Evolutionary conservation across 1,284 basidiomycete species (phyloP).

Genomic region (Heterobasidion irregulare): DNA sequence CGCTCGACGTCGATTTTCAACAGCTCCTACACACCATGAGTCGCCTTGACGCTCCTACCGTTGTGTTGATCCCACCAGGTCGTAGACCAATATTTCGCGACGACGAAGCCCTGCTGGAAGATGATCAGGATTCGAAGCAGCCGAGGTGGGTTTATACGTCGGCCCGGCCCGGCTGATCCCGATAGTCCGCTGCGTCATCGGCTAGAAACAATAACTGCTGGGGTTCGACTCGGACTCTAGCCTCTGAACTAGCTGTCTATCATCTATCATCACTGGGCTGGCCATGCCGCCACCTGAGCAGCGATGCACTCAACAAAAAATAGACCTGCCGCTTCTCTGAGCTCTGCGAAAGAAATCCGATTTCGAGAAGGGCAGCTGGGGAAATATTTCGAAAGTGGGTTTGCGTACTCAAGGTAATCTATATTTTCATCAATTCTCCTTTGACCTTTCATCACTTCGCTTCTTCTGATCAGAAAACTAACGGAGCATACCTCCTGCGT

Average conservation of each 20-base stretch:
- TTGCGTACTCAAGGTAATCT: slow-evolving; percentile 36
- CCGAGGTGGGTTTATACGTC: too few relatives aligned
- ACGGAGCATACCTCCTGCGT: slow-evolving; percentile 60
- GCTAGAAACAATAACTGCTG: too few relatives aligned
- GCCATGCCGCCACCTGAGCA: too few relatives aligned
- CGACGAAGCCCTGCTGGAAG: slow-evolving; percentile 36
- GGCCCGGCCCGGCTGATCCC: too few relatives aligned
- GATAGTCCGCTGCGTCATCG: too few relatives aligned
- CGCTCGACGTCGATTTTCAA: slow-evolving; percentile 29
- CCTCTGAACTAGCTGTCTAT: too few relatives aligned
- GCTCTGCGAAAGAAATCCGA: not conserved
- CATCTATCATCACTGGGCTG: too few relatives aligned
- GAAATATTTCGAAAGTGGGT: slow-evolving; percentile 22
- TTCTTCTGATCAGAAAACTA: slow-evolving; percentile 36
- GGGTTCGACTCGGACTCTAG: too few relatives aligned
- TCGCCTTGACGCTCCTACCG: slow-evolving; percentile 26
- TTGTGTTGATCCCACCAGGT: slow-evolving; percentile 35
- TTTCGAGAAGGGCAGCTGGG: not conserved
- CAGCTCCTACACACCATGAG: slow-evolving; percentile 28
- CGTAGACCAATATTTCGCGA: slow-evolving; percentile 29
- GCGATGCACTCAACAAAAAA: too few relatives aligned
- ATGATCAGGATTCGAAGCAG: slow-evolving; percentile 11
- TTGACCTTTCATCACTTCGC: not conserved
- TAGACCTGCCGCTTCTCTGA: too few relatives aligned
- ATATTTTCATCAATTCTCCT: not conserved